Conservation (phyloP, 495 filamentous ascomycete species). For the Aspergillus bertholletiae region DNA sequence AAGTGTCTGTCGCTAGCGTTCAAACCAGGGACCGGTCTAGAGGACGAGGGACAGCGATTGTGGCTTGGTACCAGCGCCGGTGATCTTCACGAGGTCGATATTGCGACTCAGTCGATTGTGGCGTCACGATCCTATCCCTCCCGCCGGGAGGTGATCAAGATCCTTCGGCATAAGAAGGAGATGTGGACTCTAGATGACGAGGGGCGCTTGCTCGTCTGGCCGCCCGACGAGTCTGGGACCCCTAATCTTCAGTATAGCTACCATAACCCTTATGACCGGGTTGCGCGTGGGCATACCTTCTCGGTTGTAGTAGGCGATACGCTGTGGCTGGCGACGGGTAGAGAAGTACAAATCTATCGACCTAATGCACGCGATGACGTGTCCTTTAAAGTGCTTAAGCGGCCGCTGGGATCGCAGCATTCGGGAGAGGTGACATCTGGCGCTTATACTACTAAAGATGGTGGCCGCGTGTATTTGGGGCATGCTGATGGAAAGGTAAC, state of each 20-base stretch:
- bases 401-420: constrained; percentile 61
- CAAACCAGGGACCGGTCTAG: constrained; percentile 68
- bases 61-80: constrained; percentile 89
- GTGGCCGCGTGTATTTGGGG: constrained; percentile 83
- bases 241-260: constrained; percentile 65
- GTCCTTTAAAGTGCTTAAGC: constrained; percentile 67
- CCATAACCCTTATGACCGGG: constrained; percentile 61
- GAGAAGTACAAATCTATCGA: constrained; percentile 79
- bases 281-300: constrained; percentile 80
- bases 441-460: constrained; percentile 65
- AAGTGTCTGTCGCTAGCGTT: constrained; percentile 80
- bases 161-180: constrained; percentile 79
- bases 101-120: constrained; percentile 63
- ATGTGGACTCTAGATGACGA: constrained; percentile 95
- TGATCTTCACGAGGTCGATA: constrained; percentile 84
- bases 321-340: constrained; percentile 86
- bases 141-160: constrained; percentile 79
- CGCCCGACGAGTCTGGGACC: constrained; percentile 67
- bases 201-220: constrained; percentile 85
- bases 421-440: constrained; percentile 89
- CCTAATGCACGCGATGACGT: constrained; percentile 63
- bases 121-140: constrained; percentile 68
- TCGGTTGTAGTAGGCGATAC: constrained; percentile 77
- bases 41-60: constrained; percentile 77
- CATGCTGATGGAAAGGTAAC: constrained; percentile 93